Evolutionary conservation across 2,329 filamentous ascomycete genomes (phyloP).

Genomic region (Penicillium expansum): DNA sequence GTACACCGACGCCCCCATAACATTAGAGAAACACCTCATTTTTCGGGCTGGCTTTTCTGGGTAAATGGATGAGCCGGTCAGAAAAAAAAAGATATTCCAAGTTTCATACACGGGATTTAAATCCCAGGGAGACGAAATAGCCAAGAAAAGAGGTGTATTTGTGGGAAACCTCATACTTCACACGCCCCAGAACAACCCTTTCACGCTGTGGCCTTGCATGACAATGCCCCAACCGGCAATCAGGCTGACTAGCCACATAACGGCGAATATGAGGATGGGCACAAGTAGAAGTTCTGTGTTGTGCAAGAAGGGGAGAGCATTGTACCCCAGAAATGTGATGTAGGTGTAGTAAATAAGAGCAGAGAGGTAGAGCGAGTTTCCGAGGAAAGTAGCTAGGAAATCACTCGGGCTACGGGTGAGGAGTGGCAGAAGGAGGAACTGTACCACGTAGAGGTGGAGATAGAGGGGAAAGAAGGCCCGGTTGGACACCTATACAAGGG

Average conservation of each 20-base stretch:
- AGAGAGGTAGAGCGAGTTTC: slow-evolving; percentile 65
- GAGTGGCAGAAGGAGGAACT: slow-evolving; percentile 65
- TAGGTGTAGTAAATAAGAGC: slow-evolving; percentile 66
- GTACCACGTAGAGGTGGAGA: slow-evolving; percentile 64
- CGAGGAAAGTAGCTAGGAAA: slow-evolving; percentile 54
- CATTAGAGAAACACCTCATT: slow-evolving; percentile 11
- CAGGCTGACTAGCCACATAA: slow-evolving; percentile 57
- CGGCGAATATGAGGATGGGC: slow-evolving; percentile 58
- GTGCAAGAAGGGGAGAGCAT: slow-evolving; percentile 64
- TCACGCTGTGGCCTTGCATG: slow-evolving; percentile 43
- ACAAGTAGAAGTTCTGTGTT: slow-evolving; percentile 65
- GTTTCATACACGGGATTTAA: slow-evolving; percentile 17
- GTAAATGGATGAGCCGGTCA: slow-evolving; percentile 17
- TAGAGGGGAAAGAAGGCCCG: slow-evolving; percentile 67
- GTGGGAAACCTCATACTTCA: slow-evolving; percentile 13
- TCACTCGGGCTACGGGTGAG: slow-evolving; percentile 44
- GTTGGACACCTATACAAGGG: slow-evolving; percentile 54
- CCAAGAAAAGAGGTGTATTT: neutral
- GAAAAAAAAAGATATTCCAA: slow-evolving; percentile 6
- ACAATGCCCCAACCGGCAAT: slow-evolving; percentile 48
- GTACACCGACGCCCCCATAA: slow-evolving; percentile 27
- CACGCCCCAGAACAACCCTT: slow-evolving; percentile 46
- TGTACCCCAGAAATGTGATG: slow-evolving; percentile 68
- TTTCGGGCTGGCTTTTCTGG: neutral
- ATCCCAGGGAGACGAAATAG: neutral